phyloP scores from a whole-genome alignment of 768 basidiomycete genomes.

The Boletus rubropictus region DNA sequence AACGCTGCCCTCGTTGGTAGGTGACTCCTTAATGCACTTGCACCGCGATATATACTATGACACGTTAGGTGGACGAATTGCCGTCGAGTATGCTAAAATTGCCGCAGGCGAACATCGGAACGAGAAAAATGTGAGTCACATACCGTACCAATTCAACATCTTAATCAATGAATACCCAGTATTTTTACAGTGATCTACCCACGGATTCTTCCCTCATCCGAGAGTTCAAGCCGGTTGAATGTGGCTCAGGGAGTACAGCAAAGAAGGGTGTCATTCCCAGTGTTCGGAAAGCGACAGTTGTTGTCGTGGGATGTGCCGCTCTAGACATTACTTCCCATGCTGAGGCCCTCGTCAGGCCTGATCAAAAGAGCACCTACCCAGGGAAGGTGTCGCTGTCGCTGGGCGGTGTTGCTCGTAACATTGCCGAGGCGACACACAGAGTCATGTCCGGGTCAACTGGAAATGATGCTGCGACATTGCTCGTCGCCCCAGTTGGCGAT shows the following conservation, averaged over 20 bases:
- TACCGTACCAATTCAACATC: background rate
- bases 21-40: conserved; percentile 15
- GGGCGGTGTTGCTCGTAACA: conserved; percentile 93
- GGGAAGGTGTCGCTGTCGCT: conserved; percentile 67
- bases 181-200: conserved; percentile 3
- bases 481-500: conserved; percentile 71
- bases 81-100: conserved; percentile 65
- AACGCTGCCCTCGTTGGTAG: conserved; percentile 83
- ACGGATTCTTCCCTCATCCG: background rate
- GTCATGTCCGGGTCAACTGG: conserved; percentile 36
- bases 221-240: background rate
- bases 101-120: conserved; percentile 14
- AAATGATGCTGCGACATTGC: conserved; percentile 36
- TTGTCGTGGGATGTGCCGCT: conserved; percentile 83
- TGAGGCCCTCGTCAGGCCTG: conserved; percentile 26
- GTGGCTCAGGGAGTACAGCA: background rate
- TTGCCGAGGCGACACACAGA: conserved; percentile 85
- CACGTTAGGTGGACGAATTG: conserved; percentile 67
- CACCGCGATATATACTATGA: background rate
- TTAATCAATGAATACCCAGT: conserved; percentile 9
- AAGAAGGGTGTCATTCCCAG: background rate
- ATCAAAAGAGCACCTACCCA: conserved; percentile 70
- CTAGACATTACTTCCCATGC: conserved; percentile 76
- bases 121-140: conserved; percentile 16
- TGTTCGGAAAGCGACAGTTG: conserved; percentile 39